A percentile compares a stretch with the other conserved stretches of the same genome.
Conservation (phyloP, 352 stramenopile genomes). For the Phytophthora cryptogea region DNA sequence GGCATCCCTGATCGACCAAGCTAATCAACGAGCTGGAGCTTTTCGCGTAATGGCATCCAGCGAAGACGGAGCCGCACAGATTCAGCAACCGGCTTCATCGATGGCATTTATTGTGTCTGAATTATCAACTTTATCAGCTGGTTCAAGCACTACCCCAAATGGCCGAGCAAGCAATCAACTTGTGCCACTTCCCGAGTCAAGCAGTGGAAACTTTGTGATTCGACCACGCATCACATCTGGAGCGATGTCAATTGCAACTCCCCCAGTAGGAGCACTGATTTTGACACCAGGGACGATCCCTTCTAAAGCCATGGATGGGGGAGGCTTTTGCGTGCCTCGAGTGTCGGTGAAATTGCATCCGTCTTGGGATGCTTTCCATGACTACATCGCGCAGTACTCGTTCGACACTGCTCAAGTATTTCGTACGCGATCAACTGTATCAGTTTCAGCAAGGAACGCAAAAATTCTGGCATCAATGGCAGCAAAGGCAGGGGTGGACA, state of each 20-base stretch:
- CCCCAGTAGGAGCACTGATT: conserved; percentile 27
- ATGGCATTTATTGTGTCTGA: conserved; percentile 20
- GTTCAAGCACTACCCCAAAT: conserved; percentile 1
- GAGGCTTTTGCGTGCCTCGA: conserved; percentile 36
- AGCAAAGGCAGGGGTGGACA: conserved; percentile 23
- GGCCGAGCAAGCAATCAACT: conserved; percentile 10
- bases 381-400: conserved; percentile 60
- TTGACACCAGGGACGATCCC: conserved; percentile 40
- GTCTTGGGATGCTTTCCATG: conserved; percentile 68
- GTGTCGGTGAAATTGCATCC: conserved; percentile 51
- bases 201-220: conserved; percentile 17
- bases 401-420: conserved; percentile 67
- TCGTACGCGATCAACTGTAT: conserved; percentile 76
- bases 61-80: conserved; percentile 14
- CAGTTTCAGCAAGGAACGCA: conserved; percentile 56
- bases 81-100: conserved; percentile 20
- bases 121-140: conserved; percentile 3
- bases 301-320: conserved; percentile 32
- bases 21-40: conserved; percentile 20
- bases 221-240: conserved; percentile 12
- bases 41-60: conserved; percentile 21
- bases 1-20: conserved; percentile 29
- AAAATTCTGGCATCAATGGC: conserved; percentile 39
- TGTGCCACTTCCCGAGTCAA: conserved; percentile 14
- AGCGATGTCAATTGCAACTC: conserved; percentile 11